These are phyloP conservation scores for Chondrostereum purpureum DNA, from an alignment of 1,284 basidiomycete genomes.

Conservation along the genomic window DNA sequence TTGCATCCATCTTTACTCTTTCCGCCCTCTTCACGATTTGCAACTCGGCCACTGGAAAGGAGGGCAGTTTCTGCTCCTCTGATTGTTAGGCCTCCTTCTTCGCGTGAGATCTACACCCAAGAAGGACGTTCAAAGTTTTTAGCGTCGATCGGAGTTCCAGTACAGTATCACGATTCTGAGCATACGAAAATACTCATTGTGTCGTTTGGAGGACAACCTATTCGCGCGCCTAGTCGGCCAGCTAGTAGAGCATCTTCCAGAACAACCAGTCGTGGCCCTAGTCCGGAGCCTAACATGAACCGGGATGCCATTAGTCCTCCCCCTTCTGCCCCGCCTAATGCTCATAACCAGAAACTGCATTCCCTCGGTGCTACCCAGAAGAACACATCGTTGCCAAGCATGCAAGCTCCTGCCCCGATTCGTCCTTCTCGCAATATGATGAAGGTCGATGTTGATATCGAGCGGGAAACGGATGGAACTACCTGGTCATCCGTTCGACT, in stretches of 20 bases:
- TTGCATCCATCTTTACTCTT: conserved; percentile 36
- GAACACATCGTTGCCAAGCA: not conserved
- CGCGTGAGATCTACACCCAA: conserved; percentile 38
- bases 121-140: conserved; percentile 49
- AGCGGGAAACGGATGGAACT: not conserved
- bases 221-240: conserved; percentile 47
- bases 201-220: conserved; percentile 73
- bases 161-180: conserved; percentile 36
- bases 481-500: conserved; percentile 21
- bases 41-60: conserved; percentile 27
- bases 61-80: conserved; percentile 51
- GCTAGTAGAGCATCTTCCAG: conserved; percentile 25
- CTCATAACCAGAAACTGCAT: conserved; percentile 6
- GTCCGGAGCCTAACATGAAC: not conserved
- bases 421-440: no score
- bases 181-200: conserved; percentile 61
- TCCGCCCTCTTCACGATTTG: conserved; percentile 16
- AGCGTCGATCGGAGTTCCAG: conserved; percentile 51
- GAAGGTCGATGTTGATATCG: not conserved
- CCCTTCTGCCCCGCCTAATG: conserved; percentile 7
- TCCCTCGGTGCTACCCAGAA: not conserved
- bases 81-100: conserved; percentile 50
- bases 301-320: not conserved
- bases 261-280: conserved; percentile 21
- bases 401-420: no score